These are phyloP conservation scores for Graphiopsis chlorocephala DNA, from an alignment of 2,329 filamentous ascomycete species.

Conservation along the genomic window DNA sequence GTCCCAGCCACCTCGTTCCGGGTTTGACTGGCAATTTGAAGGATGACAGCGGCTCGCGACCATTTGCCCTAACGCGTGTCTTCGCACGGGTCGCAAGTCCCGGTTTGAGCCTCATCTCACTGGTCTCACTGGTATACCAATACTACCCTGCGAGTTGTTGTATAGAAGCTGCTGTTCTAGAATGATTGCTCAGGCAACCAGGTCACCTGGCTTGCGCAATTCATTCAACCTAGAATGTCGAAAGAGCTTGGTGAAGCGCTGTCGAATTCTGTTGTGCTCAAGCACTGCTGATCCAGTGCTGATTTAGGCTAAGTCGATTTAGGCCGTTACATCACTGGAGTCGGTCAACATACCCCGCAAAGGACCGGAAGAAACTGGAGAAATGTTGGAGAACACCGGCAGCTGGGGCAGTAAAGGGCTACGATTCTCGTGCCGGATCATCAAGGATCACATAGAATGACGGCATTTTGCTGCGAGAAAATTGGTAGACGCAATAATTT, in stretches of 20 bases:
- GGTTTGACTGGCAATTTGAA: not conserved
- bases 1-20: not conserved
- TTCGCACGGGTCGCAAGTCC: not conserved
- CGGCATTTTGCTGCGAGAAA: not conserved
- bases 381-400: not conserved
- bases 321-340: not conserved
- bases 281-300: not conserved
- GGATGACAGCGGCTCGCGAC: not conserved
- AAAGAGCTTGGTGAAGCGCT: not conserved
- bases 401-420: too few relatives aligned
- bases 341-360: not conserved
- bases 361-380: not conserved
- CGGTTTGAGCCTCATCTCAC: not conserved
- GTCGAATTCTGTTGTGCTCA: not conserved
- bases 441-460: not conserved
- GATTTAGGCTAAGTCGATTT: constrained; percentile 15
- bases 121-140: not conserved
- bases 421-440: not conserved
- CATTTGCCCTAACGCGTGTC: not conserved
- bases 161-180: not conserved
- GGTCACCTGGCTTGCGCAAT: too few relatives aligned
- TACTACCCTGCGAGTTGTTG: not conserved
- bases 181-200: not conserved
- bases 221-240: not conserved
- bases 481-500: not conserved